Conservation (phyloP, 768 basidiomycete species). For the Lentinula detonsa region DNA sequence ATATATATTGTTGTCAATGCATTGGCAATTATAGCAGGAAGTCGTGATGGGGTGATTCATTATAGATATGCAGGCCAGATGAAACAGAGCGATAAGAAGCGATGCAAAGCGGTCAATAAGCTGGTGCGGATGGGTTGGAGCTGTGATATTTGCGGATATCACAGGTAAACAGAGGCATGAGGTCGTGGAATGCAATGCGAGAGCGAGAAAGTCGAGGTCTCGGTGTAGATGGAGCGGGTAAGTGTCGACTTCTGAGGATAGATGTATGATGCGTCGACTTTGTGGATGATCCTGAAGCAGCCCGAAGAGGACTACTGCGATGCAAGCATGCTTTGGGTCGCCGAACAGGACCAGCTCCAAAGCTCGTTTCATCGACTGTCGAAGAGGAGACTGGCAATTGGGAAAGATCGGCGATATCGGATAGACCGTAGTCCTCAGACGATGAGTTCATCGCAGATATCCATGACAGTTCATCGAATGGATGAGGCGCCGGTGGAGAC, state of each 20-base stretch:
- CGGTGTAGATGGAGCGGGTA: neutral
- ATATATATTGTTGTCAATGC: neutral
- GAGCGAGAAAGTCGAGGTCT: conserved; percentile 1
- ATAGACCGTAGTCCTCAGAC: conserved; percentile 32
- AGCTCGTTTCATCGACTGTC: conserved; percentile 14
- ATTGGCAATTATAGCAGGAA: neutral
- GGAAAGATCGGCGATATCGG: conserved; percentile 64
- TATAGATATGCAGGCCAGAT: neutral
- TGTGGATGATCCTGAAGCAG: neutral
- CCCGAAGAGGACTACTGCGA: conserved; percentile 7
- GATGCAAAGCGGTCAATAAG: conserved; percentile 3
- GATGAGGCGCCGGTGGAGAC: conserved; percentile 10
- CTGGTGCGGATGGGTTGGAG: conserved; percentile 2
- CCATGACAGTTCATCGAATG: conserved; percentile 67
- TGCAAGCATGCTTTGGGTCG: conserved; percentile 40
- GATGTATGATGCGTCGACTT: neutral
- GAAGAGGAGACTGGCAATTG: conserved; percentile 33
- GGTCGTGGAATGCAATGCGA: conserved; percentile 4
- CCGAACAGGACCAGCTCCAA: conserved; percentile 49
- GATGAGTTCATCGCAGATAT: conserved; percentile 50
- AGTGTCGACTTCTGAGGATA: neutral
- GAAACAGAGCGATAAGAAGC: neutral
- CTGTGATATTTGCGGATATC: neutral
- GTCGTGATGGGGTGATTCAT: neutral
- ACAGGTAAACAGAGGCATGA: conserved; percentile 7